Base-by-base conservation (phyloP, 1,284 basidiomycete genomes). In the Peniophora sp. region DNA sequence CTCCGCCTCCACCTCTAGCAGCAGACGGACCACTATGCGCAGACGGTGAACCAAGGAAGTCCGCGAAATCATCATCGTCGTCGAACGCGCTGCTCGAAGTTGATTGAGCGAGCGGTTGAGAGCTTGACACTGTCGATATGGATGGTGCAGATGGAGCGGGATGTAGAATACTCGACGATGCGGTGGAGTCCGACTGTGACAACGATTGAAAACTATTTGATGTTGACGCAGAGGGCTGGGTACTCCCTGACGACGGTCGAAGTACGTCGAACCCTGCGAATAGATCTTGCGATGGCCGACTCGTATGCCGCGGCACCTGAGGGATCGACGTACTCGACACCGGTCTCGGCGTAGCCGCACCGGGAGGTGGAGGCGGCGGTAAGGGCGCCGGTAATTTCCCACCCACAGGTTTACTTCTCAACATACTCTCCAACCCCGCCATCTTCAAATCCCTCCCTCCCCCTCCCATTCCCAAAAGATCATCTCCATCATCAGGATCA, bases 211-310 rank as follows among this genome's bases (percentile, higher is more conserved):
- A 9, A 39, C 14, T 36, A n/a, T n/a, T n/a, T n/a, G n/a, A n/a
- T 6, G 22, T 19, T 24, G 39, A 22, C 5, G 14, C 47, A 12
- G 52, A 48, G 6, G 47, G 19, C 22, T 32, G 23, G 10, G 44
- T 41, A 10, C 46, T 36, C 39, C 32, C 19, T 50, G 35, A 80
- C 3, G 85, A 88, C 22, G 83, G 80, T 43, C 93, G 68, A 55
- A 93, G 76, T 1, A 87, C 83, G 59, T 93, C 91, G 63, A 91
- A 82, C 1, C 88, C 86, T 3, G 90, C 83, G 56, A 85, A 32
- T 12, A 32, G 27, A 32, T 32, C 27, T 32, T 32, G 27, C 12
- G 27, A 32, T 32, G 27, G 89, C 64, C 94, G 89, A 65, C 38
- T 16, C 27, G 16, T 20, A 20, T 22, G 38, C 20, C 23, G 43